Base-by-base conservation (phyloP, 1,284 basidiomycete species). In the Mycena citricolor region DNA sequence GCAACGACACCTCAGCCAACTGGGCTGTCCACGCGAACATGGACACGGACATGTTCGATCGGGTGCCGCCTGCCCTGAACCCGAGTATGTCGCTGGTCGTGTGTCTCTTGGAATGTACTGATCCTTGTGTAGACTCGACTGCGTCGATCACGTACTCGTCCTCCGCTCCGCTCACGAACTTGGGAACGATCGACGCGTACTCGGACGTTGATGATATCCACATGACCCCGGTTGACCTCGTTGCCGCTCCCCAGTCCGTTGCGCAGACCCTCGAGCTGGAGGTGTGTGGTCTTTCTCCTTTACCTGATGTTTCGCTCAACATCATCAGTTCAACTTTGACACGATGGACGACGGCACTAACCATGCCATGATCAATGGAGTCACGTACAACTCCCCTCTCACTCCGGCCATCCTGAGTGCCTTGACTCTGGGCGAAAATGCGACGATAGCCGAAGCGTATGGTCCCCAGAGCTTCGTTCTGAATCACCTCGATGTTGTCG, bases 11-110 rank as follows among this genome's bases (percentile, higher is more conserved):
- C 0, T 70, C 70, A 11, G 67, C 76, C 16, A 97, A 97, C 71
- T 98, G 86, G 81, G 81, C 79, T 32, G 81, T 99, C 51, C 91
- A 94, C 60, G 86, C 89, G 19, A 90, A 92, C 71, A 90, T 97
- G 79, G 90, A 93, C 60, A 76, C 73, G 1, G 69, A 67, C 54
- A 94, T 94, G 91, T 95, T 94, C 64, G 93, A 95, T 62, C 70
- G 58, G 0, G 71, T 94, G 13, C 91, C 93, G 1, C 67, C 73
- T 26, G 66, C 68, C 5, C 74, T 97, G 21, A 74, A 85, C 49
- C 76, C 87, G 4, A 95, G 88, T 89, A 53, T 35, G 82, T 69
- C 5, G 19, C 36, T 41, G 14, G 39, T 26, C 13, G n/a, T n/a
- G n/a, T n/a, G n/a, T n/a, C n/a, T n/a, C n/a, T n/a, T n/a, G n/a